Percentiles rank a stretch among this genome's conserved stretches.
These are phyloP conservation scores for Yamadazyma ubonensis DNA, from an alignment of 805 yeast species.

Conservation along the genomic window DNA sequence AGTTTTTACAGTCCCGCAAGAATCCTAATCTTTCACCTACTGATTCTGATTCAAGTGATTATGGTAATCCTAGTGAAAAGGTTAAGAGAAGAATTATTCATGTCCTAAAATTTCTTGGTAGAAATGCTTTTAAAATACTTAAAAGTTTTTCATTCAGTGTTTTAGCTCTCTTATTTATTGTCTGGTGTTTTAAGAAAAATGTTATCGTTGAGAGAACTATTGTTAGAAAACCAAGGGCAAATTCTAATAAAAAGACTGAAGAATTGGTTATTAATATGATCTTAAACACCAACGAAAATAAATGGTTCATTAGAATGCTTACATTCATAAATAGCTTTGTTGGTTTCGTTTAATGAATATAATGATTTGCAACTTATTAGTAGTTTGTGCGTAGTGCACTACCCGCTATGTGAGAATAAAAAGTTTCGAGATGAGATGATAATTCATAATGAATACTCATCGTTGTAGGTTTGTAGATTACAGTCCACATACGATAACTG, in stretches of 20 bases:
- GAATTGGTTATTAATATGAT: conserved; percentile 45
- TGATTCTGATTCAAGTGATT: conserved; percentile 18
- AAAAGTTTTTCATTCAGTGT: conserved; percentile 37
- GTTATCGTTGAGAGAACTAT: conserved; percentile 38
- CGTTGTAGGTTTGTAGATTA: conserved; percentile 90
- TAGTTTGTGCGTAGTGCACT: not conserved
- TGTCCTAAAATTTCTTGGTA: conserved; percentile 28
- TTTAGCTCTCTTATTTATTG: conserved; percentile 37
- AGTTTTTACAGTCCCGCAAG: conserved; percentile 22
- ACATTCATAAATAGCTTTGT: conserved; percentile 38
- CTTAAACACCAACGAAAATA: conserved; percentile 41
- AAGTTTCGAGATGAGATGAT: conserved; percentile 18
- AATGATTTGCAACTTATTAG: conserved; percentile 1
- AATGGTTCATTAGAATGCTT: conserved; percentile 43
- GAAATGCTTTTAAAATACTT: conserved; percentile 24
- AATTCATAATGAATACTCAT: conserved; percentile 64
- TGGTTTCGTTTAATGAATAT: conserved; percentile 32
- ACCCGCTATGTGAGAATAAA: conserved; percentile 7
- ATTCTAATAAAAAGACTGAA: conserved; percentile 25
- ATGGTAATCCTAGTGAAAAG: conserved; percentile 18
- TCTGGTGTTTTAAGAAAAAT: conserved; percentile 43
- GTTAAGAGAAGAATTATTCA: conserved; percentile 23
- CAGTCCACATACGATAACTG: conserved; percentile 79
- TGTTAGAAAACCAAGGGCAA: conserved; percentile 29
- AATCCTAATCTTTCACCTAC: conserved; percentile 9